A percentile compares a stretch with the other conserved stretches of the same genome.
Conservation (phyloP, 2,329 filamentous ascomycete species). For the Talaromyces amestolkiae region DNA sequence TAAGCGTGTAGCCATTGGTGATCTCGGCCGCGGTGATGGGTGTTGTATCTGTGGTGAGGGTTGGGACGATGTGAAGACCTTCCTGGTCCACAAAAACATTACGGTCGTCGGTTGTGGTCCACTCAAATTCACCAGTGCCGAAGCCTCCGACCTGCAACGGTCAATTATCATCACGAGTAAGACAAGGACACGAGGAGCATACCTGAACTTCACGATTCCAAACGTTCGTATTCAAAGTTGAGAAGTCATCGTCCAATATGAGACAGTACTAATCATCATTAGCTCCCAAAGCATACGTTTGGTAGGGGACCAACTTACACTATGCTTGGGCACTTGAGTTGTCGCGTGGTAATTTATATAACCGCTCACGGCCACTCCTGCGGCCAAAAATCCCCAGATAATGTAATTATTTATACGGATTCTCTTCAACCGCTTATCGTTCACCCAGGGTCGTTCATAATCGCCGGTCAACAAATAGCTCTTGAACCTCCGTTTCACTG, state of each 20-base stretch:
- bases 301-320: conserved; percentile 15
- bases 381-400: conserved; percentile 14
- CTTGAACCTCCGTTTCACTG: conserved; percentile 19
- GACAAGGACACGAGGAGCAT: conserved; percentile 20
- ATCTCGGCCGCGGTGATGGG: conserved; percentile 28
- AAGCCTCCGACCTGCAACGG: conserved; percentile 40
- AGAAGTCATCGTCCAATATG: conserved; percentile 53
- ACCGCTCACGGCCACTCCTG: conserved; percentile 30
- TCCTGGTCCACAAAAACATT: conserved; percentile 51
- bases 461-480: conserved; percentile 18
- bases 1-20: conserved; percentile 34
- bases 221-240: conserved; percentile 42
- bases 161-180: conserved; percentile 30
- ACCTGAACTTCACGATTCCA: conserved; percentile 53
- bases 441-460: conserved; percentile 19
- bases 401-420: conserved; percentile 16
- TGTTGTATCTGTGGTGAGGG: conserved; percentile 44
- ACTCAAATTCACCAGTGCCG: conserved; percentile 54
- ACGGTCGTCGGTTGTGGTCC: conserved; percentile 50
- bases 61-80: conserved; percentile 57
- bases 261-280: conserved; percentile 46
- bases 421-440: conserved; percentile 18
- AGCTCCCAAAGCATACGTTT: background rate
- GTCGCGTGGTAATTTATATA: conserved; percentile 34
- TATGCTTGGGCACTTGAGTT: conserved; percentile 22